Evolutionary conservation across 352 stramenopile species (phyloP), one percentile per base, ranked within the genome.

Genomic region (Phytophthora cactorum): DNA sequence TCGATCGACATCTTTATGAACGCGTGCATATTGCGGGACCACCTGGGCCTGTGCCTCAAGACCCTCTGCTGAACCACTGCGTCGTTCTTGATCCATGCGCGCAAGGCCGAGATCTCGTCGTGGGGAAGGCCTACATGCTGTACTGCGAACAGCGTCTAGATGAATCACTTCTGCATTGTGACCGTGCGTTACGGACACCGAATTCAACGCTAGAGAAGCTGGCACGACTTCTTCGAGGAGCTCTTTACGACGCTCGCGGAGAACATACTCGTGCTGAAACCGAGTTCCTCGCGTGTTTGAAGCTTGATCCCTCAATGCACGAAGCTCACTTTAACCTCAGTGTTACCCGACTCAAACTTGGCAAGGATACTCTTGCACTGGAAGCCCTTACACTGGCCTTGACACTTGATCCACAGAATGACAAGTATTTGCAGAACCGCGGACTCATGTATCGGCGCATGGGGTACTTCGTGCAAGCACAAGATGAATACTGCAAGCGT

Each of bases 241-340:
- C 84, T n/a, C 64, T 93, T 15, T 81, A 75, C 41, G 85, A 91
- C 41, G 59, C 79, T 34, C 69, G 72, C 9, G 82, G 81, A 2
- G 57, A 90, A 5, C 75, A 82, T 39, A 51, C 22, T 9, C 59
- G 56, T 12, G 85, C 82, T 25, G 81, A 91, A 63, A 53, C 53
- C 8, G 72, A 84, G 38, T 91, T 93, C 51, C 63, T 79, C 2
- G 59, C 65, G 0, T 75, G 66, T 28, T 29, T 90, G 14, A 46
- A 67, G 28, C 58, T 89, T 11, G 81, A 93, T 56, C 63, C 81
- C 34, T 46, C 47, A 14, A 71, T 91, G 50, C 84, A 93, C 54
- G 73, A 93, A 60, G 82, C 84, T 29, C 63, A 84, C 49, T 93
- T 90, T 55, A 87, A 89, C 27, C 69, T 85, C 15, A 87, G 80